These are phyloP conservation scores for Coprinopsis sp. DNA, from an alignment of 768 basidiomycete genomes.

Conservation along the genomic window DNA sequence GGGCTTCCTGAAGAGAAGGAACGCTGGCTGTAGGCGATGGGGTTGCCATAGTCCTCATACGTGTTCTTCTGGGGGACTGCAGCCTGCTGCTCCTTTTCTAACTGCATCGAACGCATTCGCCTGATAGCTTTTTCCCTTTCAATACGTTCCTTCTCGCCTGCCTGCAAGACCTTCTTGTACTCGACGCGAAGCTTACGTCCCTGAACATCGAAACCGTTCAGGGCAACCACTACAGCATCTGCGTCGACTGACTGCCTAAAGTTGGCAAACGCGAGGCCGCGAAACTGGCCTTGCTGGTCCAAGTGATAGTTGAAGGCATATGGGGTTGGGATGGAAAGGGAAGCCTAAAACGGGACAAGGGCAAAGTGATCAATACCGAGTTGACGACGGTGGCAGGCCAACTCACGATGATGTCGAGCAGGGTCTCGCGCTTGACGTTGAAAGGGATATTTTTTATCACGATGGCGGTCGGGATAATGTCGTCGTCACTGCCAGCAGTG, in stretches of 20 bases:
- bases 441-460: conserved; percentile 99
- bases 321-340: conserved; percentile 89
- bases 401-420: conserved; percentile 93
- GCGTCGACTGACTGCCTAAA: conserved; percentile 90
- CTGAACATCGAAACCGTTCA: conserved; percentile 95
- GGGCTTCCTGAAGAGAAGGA: conserved; percentile 63
- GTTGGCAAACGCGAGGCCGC: conserved; percentile 97
- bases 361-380: conserved; percentile 12
- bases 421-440: conserved; percentile 93
- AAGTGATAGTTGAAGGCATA: conserved; percentile 99
- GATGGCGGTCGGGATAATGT: conserved; percentile 97
- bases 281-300: conserved; percentile 93
- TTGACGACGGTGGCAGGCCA: conserved; percentile 18
- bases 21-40: conserved; percentile 62
- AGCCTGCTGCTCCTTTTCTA: conserved; percentile 66
- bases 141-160: conserved; percentile 97
- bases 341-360: conserved; percentile 49
- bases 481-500: conserved; percentile 64
- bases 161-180: conserved; percentile 99
- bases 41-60: conserved; percentile 74
- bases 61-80: conserved; percentile 49
- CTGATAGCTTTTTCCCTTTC: conserved; percentile 98
- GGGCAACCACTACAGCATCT: conserved; percentile 89
- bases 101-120: conserved; percentile 95
- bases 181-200: conserved; percentile 97